Conservation (phyloP, 2,329 filamentous ascomycete genomes). For the Penicillium sp. region DNA sequence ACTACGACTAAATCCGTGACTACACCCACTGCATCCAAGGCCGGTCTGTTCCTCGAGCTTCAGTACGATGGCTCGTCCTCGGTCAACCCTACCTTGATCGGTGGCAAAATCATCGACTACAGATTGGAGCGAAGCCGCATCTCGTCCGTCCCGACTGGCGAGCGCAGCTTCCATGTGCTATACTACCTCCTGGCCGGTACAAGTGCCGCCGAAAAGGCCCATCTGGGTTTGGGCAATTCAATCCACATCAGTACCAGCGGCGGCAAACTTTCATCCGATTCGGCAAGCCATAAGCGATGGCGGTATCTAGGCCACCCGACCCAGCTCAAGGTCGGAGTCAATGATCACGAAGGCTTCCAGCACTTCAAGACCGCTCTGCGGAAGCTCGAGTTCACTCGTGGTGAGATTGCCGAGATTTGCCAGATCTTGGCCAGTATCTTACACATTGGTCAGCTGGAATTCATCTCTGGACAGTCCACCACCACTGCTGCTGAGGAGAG, state of each 20-base stretch:
- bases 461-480: slow-evolving; percentile 78
- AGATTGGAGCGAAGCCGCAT: slow-evolving; percentile 89
- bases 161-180: slow-evolving; percentile 92
- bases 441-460: slow-evolving; percentile 97
- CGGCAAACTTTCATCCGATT: slow-evolving; percentile 57
- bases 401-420: slow-evolving; percentile 95
- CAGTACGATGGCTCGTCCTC: slow-evolving; percentile 92
- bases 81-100: slow-evolving; percentile 82
- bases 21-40: slow-evolving; percentile 92
- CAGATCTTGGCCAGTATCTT: slow-evolving; percentile 91
- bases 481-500: slow-evolving; percentile 83
- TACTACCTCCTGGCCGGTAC: slow-evolving; percentile 96
- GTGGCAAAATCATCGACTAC: slow-evolving; percentile 92
- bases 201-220: slow-evolving; percentile 83
- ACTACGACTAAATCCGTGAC: slow-evolving; percentile 97
- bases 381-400: slow-evolving; percentile 89
- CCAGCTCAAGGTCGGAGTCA: slow-evolving; percentile 94
- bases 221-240: slow-evolving; percentile 66
- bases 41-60: slow-evolving; percentile 91
- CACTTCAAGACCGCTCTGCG: slow-evolving; percentile 95
- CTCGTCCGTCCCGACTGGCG: slow-evolving; percentile 87
- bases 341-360: slow-evolving; percentile 92
- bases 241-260: slow-evolving; percentile 41
- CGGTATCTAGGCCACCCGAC: slow-evolving; percentile 95
- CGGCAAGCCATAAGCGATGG: slow-evolving; percentile 75